Base-by-base conservation (phyloP, 305 asterid genomes). In the Solanum chacoense region DNA sequence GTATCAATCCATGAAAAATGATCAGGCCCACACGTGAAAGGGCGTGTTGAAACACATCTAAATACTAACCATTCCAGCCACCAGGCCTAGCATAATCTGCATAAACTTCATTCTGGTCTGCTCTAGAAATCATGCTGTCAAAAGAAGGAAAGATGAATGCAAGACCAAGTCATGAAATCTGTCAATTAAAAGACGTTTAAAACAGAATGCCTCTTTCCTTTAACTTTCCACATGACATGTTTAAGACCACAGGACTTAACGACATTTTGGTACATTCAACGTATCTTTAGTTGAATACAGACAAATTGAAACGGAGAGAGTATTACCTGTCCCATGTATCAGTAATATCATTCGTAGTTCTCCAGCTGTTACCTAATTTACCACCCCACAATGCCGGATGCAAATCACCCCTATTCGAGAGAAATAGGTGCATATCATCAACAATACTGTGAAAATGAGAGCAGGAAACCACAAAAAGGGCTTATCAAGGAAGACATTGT, bases 331-430 rank as follows among this genome's bases (percentile, higher is more conserved):
- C 98, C 99, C 99, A 97, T 7, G 88, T 93, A 91, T 96, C 98
- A 83, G 93, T 31, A 36, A 97, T 97, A 65, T 96, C 98, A 31
- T 92, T 92, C 2, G 99, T 97, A 13, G 97, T 97, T 91, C 99
- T 95, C 98, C 98, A 97, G 91, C 99, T 96, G 89, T 97, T 96
- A 88, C 99, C 99, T n/a, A 95, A 83, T 2, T 67, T 88, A 26
- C 84, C 90, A 69, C 95, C 98, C 98, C 98, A 97, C 72, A 90
- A 86, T 38, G 99, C 98, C 3, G 98, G 99, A 88, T 95, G 99
- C 96, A 94, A 40, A 84, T 97, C 99, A 20, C 99, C 99, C 99
- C 99, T 97, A 90, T 45, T 85, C 22, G 2, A 34, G 40, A 16
- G 1, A 65, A 29, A 38, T 13, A 38, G 40, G 38, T 9, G 50